Base-by-base conservation (phyloP, 2,329 filamentous ascomycete genomes). In the Trichoderma polysporum region DNA sequence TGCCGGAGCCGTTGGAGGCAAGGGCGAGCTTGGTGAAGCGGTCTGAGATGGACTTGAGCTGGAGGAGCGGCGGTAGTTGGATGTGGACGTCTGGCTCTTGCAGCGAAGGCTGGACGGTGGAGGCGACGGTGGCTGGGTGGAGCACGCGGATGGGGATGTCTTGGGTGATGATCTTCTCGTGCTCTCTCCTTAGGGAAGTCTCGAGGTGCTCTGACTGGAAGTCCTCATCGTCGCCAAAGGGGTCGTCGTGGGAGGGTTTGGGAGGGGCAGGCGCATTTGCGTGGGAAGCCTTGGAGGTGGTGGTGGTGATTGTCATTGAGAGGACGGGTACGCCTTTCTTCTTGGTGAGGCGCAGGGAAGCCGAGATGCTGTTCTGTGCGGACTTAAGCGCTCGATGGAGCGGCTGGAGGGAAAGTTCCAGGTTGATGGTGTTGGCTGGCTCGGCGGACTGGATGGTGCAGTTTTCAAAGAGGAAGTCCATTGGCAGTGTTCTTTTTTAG, bases 101-200 rank as follows among this genome's bases (percentile, higher is more conserved):
- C 68, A 94, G 93, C 68, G 90, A 89, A 15, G 95, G 95, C 80
- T 99, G 94, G 81, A 97, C 93, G 69, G 98, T 89, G n/a, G 89
- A 91, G 74, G 95, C 91, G n/a, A 98, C 93, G 0, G 88, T 90
- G 61, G 91, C 88, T 2, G 92, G 89, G 67, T 92, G 89, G 10
- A 99, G 86, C 1, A 99, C 93, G 19, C 94, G 90, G 50, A 98
- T 91, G n/a, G 95, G 95, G 45, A 99, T 91, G 78, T 98, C 93
- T 76, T 99, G 95, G 0, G 93, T 97, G 74, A 99, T 91, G 72
- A 96, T 86, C 69, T 95, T 97, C 77, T 97, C 94, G 72, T 93
- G 90, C 74, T 94, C 92, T 66, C 90, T 84, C 50, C 83, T 80
- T 27, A 87, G 84, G 71, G 76, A 86, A 71, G 82, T 87, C 76